phyloP scores from a whole-genome alignment of 148 eudicot genomes.

The Pharnaceum exiguum region DNA sequence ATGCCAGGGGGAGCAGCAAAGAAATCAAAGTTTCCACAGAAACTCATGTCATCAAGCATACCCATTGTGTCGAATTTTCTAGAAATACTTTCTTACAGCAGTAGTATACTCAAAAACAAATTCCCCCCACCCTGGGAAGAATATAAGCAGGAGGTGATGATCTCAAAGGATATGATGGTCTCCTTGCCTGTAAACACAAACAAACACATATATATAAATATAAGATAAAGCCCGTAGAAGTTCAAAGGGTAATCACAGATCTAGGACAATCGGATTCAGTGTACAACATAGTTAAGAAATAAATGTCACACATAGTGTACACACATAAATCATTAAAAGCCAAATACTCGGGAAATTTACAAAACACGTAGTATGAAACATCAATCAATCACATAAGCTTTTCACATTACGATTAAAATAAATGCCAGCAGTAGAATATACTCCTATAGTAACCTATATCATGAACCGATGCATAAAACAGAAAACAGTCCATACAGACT shows the following conservation, averaged over 20 bases:
- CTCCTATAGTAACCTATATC: not conserved
- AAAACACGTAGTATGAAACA: constrained; percentile 22
- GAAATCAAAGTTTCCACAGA: constrained; percentile 30
- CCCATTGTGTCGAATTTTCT: constrained; percentile 19
- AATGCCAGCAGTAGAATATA: no score
- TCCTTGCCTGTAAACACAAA: constrained; percentile 9
- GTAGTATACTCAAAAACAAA: not conserved
- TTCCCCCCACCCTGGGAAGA: not conserved
- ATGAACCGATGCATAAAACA: not conserved
- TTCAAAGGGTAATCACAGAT: not conserved
- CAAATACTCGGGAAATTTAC: constrained; percentile 1
- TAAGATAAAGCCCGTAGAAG: not conserved
- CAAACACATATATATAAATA: constrained; percentile 5
- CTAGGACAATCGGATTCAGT: constrained; percentile 14
- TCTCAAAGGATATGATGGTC: not conserved
- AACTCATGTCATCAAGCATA: constrained; percentile 35
- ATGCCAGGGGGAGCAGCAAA: constrained; percentile 11
- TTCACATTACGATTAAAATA: constrained; percentile 12
- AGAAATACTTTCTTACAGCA: not conserved
- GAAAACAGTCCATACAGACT: not conserved
- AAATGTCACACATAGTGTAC: constrained; percentile 24
- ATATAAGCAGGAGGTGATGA: not conserved
- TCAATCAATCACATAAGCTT: constrained; percentile 1
- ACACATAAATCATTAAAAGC: constrained; percentile 20
- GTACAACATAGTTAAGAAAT: constrained; percentile 13